phyloP scores from a whole-genome alignment of 768 basidiomycete species.

The Suillus subluteus region DNA sequence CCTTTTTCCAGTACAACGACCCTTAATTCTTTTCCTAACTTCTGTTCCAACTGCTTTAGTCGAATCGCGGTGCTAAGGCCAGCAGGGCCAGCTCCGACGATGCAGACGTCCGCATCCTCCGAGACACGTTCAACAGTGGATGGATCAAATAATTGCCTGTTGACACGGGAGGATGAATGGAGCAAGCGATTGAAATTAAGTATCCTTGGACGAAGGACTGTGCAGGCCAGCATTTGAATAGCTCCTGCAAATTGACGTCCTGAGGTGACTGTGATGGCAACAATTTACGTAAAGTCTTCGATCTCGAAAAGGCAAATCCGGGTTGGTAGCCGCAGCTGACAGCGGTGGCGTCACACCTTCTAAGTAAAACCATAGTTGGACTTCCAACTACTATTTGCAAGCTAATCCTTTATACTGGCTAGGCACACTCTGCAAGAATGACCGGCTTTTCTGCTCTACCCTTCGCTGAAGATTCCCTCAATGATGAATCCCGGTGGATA shows the following conservation, averaged over 20 bases:
- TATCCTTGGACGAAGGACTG: not conserved
- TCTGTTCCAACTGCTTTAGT: constrained; percentile 87
- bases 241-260: not conserved
- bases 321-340: not conserved
- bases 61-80: constrained; percentile 96
- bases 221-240: constrained; percentile 7
- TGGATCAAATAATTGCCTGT: constrained; percentile 52
- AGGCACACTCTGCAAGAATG: constrained; percentile 29
- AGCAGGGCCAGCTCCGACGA: constrained; percentile 95
- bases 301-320: not conserved
- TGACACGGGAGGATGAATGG: constrained; percentile 29
- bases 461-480: constrained; percentile 43
- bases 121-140: constrained; percentile 75
- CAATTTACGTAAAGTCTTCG: not conserved
- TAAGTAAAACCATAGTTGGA: not conserved
- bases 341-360: not conserved
- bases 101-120: constrained; percentile 95
- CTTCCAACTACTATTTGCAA: not conserved
- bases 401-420: not conserved
- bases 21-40: constrained; percentile 78
- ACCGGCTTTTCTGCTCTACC: constrained; percentile 55
- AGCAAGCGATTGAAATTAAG: constrained; percentile 16
- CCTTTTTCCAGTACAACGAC: constrained; percentile 98
- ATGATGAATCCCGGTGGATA: constrained; percentile 42
- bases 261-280: not conserved